Evolutionary conservation across 148 eudicot genomes (phyloP), one percentile per base, ranked within the genome.

Genomic region (Fagopyrum tataricum): DNA sequence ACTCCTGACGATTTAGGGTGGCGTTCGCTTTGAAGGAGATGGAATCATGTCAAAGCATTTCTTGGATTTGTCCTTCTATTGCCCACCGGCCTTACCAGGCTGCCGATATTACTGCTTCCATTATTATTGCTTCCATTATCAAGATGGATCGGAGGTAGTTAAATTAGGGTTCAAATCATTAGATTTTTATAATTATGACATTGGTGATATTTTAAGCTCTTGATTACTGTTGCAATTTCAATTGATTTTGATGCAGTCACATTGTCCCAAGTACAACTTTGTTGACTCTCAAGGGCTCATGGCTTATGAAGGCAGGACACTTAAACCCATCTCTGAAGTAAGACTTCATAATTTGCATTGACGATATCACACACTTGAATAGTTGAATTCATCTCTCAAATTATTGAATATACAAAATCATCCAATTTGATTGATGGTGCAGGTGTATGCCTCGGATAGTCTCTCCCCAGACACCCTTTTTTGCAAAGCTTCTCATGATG

Each of bases 51-150:
- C 94, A 88, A 18, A 82, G 80, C 10, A 95, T 81, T 76, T 95
- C 94, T 53, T 95, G 99, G 99, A 90, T 95, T 78, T 95, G 99
- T 97, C 99, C 99, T 88, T 90, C 97, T 9, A 95, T 95, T 52
- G 92, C 99, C 59, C 99, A 95, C 78, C 81, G 99, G 61, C 89
- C 99, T 84, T 95, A 95, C 59, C 99, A 95, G 56, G 87, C 96
- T 86, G 99, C 97, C 73, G 99, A 95, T 78, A 83, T 90, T 76
- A 95, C 92, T 79, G 99, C 97, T 73, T n/a, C n/a, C n/a, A n/a
- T n/a, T n/a, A n/a, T n/a, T n/a, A n/a, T n/a, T n/a, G n/a, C n/a
- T n/a, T 74, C 92, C 48, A 76, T 90, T 31, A 90, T 82, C 73
- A 87, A 78, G 21, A 76, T 92, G 68, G 88, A 75, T 79, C 84